Percentiles rank a stretch among this genome's conserved stretches.
phyloP scores from a whole-genome alignment of 2,329 filamentous ascomycete genomes.

The Hypoxylon sp. region DNA sequence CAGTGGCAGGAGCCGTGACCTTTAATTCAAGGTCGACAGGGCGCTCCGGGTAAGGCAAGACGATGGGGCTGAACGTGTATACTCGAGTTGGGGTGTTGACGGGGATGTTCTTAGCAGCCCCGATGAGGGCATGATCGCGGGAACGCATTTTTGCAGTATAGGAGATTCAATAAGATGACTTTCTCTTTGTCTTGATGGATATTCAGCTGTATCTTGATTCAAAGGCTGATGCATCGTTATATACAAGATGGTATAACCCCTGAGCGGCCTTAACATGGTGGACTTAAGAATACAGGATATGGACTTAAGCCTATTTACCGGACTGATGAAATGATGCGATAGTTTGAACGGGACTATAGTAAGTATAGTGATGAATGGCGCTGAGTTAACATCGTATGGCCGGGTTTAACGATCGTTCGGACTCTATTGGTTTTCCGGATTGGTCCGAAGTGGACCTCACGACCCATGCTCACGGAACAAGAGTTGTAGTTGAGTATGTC shows the following conservation, averaged over 20 bases:
- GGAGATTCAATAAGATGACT: neutral
- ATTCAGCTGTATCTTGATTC: neutral
- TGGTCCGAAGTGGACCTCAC: slow-evolving; percentile 2
- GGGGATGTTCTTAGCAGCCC: slow-evolving; percentile 55
- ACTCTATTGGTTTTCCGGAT: slow-evolving; percentile 18
- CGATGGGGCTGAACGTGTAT: slow-evolving; percentile 54
- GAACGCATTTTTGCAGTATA: slow-evolving; percentile 31
- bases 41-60: slow-evolving; percentile 50
- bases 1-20: slow-evolving; percentile 56
- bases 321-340: neutral
- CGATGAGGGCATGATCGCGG: slow-evolving; percentile 48
- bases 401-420: slow-evolving; percentile 21
- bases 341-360: neutral
- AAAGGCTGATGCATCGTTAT: slow-evolving; percentile 16
- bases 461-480: neutral
- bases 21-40: slow-evolving; percentile 55
- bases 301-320: slow-evolving; percentile 29
- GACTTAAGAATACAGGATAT: slow-evolving; percentile 25
- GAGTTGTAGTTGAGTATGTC: neutral
- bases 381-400: neutral
- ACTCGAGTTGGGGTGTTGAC: slow-evolving; percentile 52
- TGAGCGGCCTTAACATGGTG: slow-evolving; percentile 20
- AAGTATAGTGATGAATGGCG: neutral
- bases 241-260: slow-evolving; percentile 7
- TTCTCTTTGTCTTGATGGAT: slow-evolving; percentile 11